A percentile compares a stretch with the other conserved stretches of the same genome.
These are phyloP conservation scores for Cornus kousa DNA, from an alignment of 148 eudicot genomes.

Conservation along the genomic window DNA sequence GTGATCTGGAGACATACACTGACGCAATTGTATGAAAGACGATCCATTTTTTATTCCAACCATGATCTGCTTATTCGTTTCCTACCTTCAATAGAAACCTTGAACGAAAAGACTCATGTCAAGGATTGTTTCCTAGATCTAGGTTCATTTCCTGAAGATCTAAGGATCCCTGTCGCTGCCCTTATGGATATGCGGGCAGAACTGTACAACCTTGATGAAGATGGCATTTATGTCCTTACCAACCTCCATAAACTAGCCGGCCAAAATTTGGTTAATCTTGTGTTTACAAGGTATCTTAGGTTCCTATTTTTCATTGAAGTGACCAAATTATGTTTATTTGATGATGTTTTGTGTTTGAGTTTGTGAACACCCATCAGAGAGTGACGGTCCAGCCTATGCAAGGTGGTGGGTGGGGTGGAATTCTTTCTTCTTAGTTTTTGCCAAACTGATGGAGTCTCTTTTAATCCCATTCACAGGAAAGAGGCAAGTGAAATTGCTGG, in stretches of 20 bases:
- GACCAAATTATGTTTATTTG: neutral
- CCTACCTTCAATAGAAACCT: conserved; percentile 16
- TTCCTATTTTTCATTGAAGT: neutral
- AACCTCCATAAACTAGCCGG: conserved; percentile 16
- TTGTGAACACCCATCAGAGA: too few relatives aligned
- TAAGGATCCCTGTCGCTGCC: conserved; percentile 18
- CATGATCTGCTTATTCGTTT: conserved; percentile 14
- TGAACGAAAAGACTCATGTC: conserved; percentile 8
- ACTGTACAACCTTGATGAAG: conserved; percentile 21
- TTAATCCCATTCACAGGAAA: conserved; percentile 15
- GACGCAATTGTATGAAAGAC: conserved; percentile 16
- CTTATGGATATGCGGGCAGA: conserved; percentile 28
- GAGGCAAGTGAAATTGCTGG: conserved; percentile 9
- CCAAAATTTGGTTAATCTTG: conserved; percentile 16
- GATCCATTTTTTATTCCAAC: conserved; percentile 9
- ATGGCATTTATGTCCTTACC: conserved; percentile 5
- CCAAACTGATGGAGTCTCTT: neutral
- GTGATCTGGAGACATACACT: conserved; percentile 14
- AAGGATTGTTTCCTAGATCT: conserved; percentile 26
- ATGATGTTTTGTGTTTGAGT: neutral
- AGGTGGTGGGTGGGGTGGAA: too few relatives aligned
- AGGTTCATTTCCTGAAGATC: conserved; percentile 28
- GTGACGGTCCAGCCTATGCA: too few relatives aligned
- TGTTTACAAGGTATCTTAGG: conserved; percentile 11
- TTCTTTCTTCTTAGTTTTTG: neutral